Conservation (phyloP, 495 filamentous ascomycete species). For the Hypoxylon cercidicola region DNA sequence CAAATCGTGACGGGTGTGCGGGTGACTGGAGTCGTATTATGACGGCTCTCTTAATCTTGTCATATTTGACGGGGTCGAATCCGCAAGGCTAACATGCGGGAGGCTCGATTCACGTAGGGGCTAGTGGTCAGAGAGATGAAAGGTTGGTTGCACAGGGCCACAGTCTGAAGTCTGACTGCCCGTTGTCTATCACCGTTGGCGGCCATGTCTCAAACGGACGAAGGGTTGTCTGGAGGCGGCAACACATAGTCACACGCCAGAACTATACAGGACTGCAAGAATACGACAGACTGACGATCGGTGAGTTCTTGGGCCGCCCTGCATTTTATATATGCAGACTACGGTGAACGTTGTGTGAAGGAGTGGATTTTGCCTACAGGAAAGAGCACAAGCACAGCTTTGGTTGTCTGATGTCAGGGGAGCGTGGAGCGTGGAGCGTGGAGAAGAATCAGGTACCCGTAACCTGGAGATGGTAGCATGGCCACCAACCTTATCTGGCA, state of each 20-base stretch:
- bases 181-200: slow-evolving; percentile 35
- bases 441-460: slow-evolving; percentile 7
- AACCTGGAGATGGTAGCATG: slow-evolving; percentile 15
- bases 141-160: slow-evolving; percentile 38
- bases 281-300: slow-evolving; percentile 1
- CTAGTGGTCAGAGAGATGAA: slow-evolving; percentile 2
- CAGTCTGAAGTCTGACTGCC: not conserved
- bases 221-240: not conserved
- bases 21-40: slow-evolving; percentile 8
- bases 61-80: slow-evolving; percentile 26
- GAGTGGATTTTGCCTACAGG: not conserved
- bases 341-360: slow-evolving; percentile 26
- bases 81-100: slow-evolving; percentile 16
- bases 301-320: slow-evolving; percentile 34
- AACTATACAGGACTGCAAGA: slow-evolving; percentile 2
- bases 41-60: slow-evolving; percentile 15
- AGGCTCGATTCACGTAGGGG: slow-evolving; percentile 22
- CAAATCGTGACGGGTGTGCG: slow-evolving; percentile 9
- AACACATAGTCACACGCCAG: not conserved
- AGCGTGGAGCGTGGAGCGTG: not conserved
- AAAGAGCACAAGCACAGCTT: no score
- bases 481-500: slow-evolving; percentile 18
- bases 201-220: slow-evolving; percentile 31
- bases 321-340: slow-evolving; percentile 29
- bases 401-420: not conserved